Base-by-base conservation (phyloP, 768 basidiomycete species). In the Xanthoconium purpureum region DNA sequence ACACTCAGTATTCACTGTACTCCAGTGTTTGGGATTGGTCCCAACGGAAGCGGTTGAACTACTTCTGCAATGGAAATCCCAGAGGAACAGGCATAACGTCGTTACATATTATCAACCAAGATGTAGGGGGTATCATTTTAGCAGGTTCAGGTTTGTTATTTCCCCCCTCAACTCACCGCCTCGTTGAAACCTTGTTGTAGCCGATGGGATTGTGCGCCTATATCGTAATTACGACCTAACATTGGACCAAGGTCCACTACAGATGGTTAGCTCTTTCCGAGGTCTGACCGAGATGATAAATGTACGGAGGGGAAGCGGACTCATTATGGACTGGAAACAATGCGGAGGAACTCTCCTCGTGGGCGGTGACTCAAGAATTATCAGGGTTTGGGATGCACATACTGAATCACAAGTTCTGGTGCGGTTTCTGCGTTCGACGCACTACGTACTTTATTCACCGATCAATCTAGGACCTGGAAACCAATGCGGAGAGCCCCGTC, bases 251-350 rank as follows among this genome's bases (percentile, higher is more conserved):
- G 85, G 84, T 2, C 84, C 89, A 4, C 77, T 97, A 14, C 89
- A 94, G 66, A 89, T 98, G 81, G 92, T 96, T 64, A 94, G 92
- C 69, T 86, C 94, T 13, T 98, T 97, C 83, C 83, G 94, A 35
- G 96, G 84, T 1, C 76, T 98, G 47, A 84, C 85, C 56, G 93
- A 96, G 60, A 75, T 90, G 32, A 75, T 92, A 18, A 84, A 84
- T 32, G 71, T 85, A 55, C 80, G 83, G n/a, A 85, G 88, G 59
- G 91, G 93, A 35, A 82, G 81, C 42, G 97, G 97, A 0, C 75
- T 98, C 48, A 80, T 98, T 30, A 83, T 89, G 57, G 93, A 96
- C 57, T 99, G 97, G 97, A 92, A 90, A 66, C 96, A 98, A 73
- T 79, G 82, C 3, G 80, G 85, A 28, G 97, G 95, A 0, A 85